Conservation (phyloP, 1,284 basidiomycete genomes). For the Ganoderma multipileum region DNA sequence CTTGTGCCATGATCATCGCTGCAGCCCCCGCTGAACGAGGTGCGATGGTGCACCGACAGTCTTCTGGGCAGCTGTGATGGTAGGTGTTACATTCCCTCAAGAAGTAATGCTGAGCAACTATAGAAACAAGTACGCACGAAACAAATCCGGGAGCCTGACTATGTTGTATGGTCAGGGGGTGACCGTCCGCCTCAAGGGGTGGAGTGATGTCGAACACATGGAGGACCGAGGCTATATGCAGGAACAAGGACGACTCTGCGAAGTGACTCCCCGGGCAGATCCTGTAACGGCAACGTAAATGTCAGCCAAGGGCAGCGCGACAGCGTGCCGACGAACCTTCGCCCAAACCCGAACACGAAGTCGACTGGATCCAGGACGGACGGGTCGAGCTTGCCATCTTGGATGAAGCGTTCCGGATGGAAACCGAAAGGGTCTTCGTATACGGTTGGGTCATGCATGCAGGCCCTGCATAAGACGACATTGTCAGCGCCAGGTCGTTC, state of each 20-base stretch:
- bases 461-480: neutral
- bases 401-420: neutral
- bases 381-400: neutral
- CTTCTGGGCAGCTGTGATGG: neutral
- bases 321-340: neutral
- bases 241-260: conserved; percentile 5
- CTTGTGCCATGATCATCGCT: neutral
- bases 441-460: neutral
- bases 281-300: neutral
- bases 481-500: neutral
- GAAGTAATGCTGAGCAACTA: no score
- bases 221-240: conserved; percentile 10
- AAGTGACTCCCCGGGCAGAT: conserved; percentile 45
- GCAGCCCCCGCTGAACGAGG: conserved; percentile 10
- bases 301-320: neutral
- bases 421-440: neutral
- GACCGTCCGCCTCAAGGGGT: neutral
- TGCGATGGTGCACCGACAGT: neutral
- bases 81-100: no score
- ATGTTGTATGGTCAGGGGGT: neutral
- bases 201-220: conserved; percentile 16
- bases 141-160: neutral
- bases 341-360: neutral
- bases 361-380: neutral
- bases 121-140: neutral